Base-by-base conservation (phyloP, 2,329 filamentous ascomycete species). In the Pestalotiopsis sp. region DNA sequence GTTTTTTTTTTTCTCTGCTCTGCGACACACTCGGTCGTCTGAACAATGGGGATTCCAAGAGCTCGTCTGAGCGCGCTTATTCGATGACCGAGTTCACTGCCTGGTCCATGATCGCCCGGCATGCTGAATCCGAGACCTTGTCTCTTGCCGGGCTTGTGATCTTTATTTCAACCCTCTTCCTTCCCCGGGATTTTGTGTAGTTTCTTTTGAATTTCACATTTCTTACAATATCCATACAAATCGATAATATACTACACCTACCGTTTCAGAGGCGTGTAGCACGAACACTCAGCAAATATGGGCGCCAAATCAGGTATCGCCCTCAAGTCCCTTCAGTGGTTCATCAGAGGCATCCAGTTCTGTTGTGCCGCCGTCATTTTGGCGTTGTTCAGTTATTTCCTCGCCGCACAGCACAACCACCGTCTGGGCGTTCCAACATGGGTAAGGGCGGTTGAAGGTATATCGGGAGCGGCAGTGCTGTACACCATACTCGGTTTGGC, bases 371-470 rank as follows among this genome's bases (percentile, higher is more conserved):
- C 86, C 69, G 86, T 97, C 73, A 87, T 95, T 70, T 87, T 98
- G 71, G 92, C 88, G 73, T 88, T 96, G 76, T 95, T 92, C 85
- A 91, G 90, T 64, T 97, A 97, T 85, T 97, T 94, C 85, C 89
- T 98, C 64, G 89, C 92, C 9, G 87, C 92, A 9, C 87, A 95
- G 14, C 79, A 87, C 71, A 88, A 91, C 75, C 89, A 94, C 81
- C 75, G 90, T 73, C 79, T 91, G 14, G 68, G 76, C 69, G 94
- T 95, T 72, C 84, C 87, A 20, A 88, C 81, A 73, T 91, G 88
- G 82, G 82, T 91, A 69, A 90, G 91, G 68, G 93, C 93, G 36
- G 92, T 96, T 68, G 90, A 91, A 76, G 94, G 93, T 71, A 90
- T 98, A 69, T 87, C 93, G 0, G 95, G 94, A 65, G 86, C 87